Conservation (phyloP, 179 eudicot genomes). For the Dionaea muscipula region DNA sequence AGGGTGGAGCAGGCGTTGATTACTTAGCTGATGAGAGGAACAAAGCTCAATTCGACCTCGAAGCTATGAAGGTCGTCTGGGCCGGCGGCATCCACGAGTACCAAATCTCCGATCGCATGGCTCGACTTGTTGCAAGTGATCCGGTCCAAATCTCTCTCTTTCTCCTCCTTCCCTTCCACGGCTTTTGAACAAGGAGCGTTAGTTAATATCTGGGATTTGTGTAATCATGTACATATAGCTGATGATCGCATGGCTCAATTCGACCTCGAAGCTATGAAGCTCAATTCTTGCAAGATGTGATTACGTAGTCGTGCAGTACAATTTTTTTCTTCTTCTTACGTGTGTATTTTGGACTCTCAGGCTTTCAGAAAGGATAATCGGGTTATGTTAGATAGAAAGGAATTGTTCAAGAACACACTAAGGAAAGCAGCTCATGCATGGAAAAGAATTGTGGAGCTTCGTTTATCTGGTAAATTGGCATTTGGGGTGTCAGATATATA, state of each 20-base stretch:
- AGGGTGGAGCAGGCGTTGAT: conserved; percentile 48
- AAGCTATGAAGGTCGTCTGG: conserved; percentile 80
- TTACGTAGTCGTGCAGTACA: not conserved
- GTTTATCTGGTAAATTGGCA: conserved; percentile 42
- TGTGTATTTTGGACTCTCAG: conserved; percentile 24
- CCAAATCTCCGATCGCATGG: conserved; percentile 71
- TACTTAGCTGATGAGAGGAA: conserved; percentile 69
- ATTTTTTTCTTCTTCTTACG: not conserved
- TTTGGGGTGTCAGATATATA: not conserved
- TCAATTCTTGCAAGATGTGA: no score
- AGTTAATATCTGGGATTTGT: no score
- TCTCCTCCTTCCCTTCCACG: not conserved
- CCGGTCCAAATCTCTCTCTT: conserved; percentile 35
- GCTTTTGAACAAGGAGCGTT: no score
- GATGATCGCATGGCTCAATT: no score
- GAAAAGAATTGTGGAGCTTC: conserved; percentile 72
- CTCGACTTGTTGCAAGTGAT: conserved; percentile 89
- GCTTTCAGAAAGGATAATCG: conserved; percentile 73
- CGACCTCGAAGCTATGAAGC: not conserved
- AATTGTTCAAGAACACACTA: conserved; percentile 65
- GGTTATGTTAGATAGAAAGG: conserved; percentile 55
- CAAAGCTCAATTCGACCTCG: conserved; percentile 56
- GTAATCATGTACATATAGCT: no score
- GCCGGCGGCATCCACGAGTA: conserved; percentile 53
- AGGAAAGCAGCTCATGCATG: conserved; percentile 80